A percentile compares a stretch with the other conserved stretches of the same genome.
These are phyloP conservation scores for Claviceps lovelessii DNA, from an alignment of 2,329 filamentous ascomycete genomes.

Conservation along the genomic window DNA sequence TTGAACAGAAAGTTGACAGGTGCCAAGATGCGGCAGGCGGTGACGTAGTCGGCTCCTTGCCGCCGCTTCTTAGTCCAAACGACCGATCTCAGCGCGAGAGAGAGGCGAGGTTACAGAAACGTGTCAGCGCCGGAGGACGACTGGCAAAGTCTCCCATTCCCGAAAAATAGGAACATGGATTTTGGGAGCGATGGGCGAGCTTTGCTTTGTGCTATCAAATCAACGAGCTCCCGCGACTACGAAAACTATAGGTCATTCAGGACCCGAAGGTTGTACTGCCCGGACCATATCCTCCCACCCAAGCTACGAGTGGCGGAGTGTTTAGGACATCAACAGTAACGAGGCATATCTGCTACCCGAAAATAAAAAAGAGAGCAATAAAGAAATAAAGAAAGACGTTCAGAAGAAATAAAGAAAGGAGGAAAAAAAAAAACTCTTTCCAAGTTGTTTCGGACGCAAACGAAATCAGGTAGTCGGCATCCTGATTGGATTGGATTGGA, in stretches of 20 bases:
- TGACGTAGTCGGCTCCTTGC: conserved; percentile 50
- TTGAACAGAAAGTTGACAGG: conserved; percentile 59
- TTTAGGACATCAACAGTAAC: background rate
- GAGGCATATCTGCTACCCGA: background rate
- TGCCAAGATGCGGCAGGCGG: conserved; percentile 25
- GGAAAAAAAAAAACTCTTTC: background rate
- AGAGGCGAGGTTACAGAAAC: conserved; percentile 59
- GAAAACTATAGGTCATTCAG: conserved; percentile 10
- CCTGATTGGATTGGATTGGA: background rate
- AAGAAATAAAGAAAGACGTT: too few species aligned
- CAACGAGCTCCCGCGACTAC: conserved; percentile 16
- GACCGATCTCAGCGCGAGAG: conserved; percentile 46
- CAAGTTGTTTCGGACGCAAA: background rate
- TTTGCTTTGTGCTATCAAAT: conserved; percentile 23
- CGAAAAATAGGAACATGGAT: conserved; percentile 38
- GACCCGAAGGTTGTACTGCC: background rate
- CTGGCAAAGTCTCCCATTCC: conserved; percentile 52
- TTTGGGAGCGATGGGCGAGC: conserved; percentile 25
- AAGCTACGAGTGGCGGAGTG: background rate
- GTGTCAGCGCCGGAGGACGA: conserved; percentile 62
- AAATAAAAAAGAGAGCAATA: too few species aligned
- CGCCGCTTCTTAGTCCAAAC: conserved; percentile 26
- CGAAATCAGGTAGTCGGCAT: background rate
- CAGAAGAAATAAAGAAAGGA: too few species aligned
- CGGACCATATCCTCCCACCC: background rate